Evolutionary conservation across 495 filamentous ascomycete species (phyloP).

Genomic region (Amorphotheca resinae): DNA sequence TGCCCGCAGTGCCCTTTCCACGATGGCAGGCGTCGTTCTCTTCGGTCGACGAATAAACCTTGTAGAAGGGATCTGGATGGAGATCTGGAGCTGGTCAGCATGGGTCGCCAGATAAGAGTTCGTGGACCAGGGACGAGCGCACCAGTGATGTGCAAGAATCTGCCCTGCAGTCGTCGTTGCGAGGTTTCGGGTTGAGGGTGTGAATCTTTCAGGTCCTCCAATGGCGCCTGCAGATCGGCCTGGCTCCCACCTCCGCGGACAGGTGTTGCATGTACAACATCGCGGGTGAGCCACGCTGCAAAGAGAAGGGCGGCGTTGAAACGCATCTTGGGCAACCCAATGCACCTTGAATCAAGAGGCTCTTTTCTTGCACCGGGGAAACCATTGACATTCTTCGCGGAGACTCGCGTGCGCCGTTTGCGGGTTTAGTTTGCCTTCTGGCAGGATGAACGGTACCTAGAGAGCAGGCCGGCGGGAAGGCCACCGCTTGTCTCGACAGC

Average conservation of each 20-base stretch:
- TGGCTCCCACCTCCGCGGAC: constrained; percentile 7
- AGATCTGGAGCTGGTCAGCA: constrained; percentile 46
- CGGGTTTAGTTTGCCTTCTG: too few species aligned
- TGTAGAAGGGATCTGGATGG: constrained; percentile 81
- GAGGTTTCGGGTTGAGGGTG: constrained; percentile 5
- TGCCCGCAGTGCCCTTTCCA: constrained; percentile 61
- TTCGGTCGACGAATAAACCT: constrained; percentile 55
- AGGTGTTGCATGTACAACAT: constrained; percentile 9
- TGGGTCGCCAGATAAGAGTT: too few species aligned
- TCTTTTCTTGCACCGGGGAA: neutral
- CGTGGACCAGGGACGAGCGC: constrained; percentile 9
- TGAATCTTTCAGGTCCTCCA: constrained; percentile 14
- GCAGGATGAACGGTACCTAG: neutral
- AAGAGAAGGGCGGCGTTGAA: constrained; percentile 5
- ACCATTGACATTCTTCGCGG: neutral
- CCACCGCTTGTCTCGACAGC: too few species aligned
- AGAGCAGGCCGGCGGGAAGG: neutral
- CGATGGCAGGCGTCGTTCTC: constrained; percentile 66
- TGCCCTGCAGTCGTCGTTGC: constrained; percentile 49
- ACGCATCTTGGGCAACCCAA: constrained; percentile 17
- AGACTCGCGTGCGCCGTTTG: neutral
- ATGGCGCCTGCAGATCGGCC: constrained; percentile 14
- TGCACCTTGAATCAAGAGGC: constrained; percentile 8
- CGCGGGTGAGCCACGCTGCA: constrained; percentile 6
- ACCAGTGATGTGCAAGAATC: constrained; percentile 95